These are phyloP conservation scores for Pelargonium fulgidum DNA, from an alignment of 441 rosid genomes.

Conservation along the genomic window DNA sequence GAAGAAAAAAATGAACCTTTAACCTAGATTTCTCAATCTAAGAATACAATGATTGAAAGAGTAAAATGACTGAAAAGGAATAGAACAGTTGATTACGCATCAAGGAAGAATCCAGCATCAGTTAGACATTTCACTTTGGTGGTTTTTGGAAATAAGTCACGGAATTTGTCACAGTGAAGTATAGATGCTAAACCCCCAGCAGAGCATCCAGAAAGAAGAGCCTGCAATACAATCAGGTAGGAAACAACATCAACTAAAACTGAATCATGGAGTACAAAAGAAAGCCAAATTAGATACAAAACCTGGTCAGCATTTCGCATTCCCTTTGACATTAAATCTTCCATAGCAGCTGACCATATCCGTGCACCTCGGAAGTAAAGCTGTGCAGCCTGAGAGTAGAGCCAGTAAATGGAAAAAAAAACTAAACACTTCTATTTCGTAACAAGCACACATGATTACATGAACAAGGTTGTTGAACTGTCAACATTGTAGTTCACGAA, in stretches of 20 bases:
- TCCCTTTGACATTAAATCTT: constrained; percentile 66
- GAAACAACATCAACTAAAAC: constrained; percentile 7
- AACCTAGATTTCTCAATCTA: not conserved
- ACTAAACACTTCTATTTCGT: not conserved
- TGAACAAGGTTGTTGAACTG: not conserved
- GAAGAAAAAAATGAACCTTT: not conserved
- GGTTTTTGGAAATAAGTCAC: constrained; percentile 40
- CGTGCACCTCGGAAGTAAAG: constrained; percentile 83
- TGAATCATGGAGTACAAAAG: constrained; percentile 4
- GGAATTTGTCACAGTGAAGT: constrained; percentile 75
- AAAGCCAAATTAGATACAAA: not conserved
- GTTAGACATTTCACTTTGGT: constrained; percentile 82
- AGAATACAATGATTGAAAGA: not conserved
- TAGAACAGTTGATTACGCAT: constrained; percentile 34
- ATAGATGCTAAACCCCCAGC: constrained; percentile 85
- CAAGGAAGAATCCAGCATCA: constrained; percentile 91
- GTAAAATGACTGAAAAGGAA: not conserved
- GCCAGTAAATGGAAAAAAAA: not conserved
- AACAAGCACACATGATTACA: not conserved
- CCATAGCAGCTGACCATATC: constrained; percentile 81
- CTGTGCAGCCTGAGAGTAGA: constrained; percentile 33
- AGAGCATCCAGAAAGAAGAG: constrained; percentile 87
- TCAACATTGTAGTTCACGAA: not conserved
- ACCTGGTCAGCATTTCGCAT: constrained; percentile 70
- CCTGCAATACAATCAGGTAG: constrained; percentile 32